phyloP scores from a whole-genome alignment of 2,329 filamentous ascomycete genomes.

The Ophiostoma angusticollis region DNA sequence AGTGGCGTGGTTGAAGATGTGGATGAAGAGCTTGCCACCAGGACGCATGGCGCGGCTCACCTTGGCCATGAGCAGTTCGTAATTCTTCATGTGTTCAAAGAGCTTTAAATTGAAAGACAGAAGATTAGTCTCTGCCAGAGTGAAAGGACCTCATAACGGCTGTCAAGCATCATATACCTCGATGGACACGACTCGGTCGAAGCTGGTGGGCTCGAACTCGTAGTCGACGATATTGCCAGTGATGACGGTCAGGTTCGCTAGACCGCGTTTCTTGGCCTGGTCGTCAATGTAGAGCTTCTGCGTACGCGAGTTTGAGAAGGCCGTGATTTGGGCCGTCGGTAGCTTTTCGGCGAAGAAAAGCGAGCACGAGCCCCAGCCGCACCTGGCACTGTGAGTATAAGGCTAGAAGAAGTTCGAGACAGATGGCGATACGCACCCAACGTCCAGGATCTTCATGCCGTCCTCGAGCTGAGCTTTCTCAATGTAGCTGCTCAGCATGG shows the following conservation, averaged over 20 bases:
- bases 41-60: slow-evolving; percentile 45
- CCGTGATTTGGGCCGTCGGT: slow-evolving; percentile 48
- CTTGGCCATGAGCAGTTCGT: slow-evolving; percentile 53
- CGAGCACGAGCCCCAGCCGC: slow-evolving; percentile 55
- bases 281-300: slow-evolving; percentile 56
- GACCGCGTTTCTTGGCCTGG: slow-evolving; percentile 39
- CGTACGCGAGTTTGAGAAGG: slow-evolving; percentile 56
- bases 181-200: slow-evolving; percentile 55
- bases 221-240: slow-evolving; percentile 56
- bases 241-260: slow-evolving; percentile 49
- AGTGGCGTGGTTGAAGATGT: slow-evolving; percentile 51
- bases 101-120: slow-evolving; percentile 28
- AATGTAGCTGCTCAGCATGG: slow-evolving; percentile 52
- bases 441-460: slow-evolving; percentile 48
- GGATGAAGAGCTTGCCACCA: slow-evolving; percentile 54
- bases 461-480: slow-evolving; percentile 45
- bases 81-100: slow-evolving; percentile 70
- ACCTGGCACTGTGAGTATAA: too few species aligned
- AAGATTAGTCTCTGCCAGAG: too few species aligned
- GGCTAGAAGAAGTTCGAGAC: too few species aligned
- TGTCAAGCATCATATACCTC: slow-evolving; percentile 25
- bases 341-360: slow-evolving; percentile 54
- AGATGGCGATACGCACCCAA: too few species aligned
- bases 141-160: too few species aligned
- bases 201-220: slow-evolving; percentile 44